Conservation (phyloP, 73 alveolate genomes). For the Paramecium caudatum region DNA sequence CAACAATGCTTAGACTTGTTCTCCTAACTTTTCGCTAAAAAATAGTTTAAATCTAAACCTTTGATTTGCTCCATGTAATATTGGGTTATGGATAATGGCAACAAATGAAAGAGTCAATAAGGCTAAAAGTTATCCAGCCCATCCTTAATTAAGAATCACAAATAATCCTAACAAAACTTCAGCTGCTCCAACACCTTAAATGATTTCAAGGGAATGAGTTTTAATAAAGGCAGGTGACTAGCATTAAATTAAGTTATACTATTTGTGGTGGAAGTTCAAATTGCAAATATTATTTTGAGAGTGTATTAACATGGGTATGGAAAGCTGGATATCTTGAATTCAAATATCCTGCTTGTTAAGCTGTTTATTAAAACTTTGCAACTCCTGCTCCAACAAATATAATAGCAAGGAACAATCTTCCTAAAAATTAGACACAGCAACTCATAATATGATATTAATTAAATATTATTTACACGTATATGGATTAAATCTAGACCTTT, state of each 20-base stretch:
- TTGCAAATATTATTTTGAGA: background rate
- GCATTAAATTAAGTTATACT: background rate
- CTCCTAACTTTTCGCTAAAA: background rate
- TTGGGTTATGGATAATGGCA: conserved; percentile 27
- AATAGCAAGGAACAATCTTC: conserved; percentile 10
- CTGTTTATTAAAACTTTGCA: background rate
- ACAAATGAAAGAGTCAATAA: conserved; percentile 4
- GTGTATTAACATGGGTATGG: background rate
- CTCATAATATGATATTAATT: conserved; percentile 13
- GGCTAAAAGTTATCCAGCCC: conserved; percentile 41
- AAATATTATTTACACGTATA: conserved; percentile 33
- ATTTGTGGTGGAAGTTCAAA: conserved; percentile 11
- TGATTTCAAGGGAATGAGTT: background rate
- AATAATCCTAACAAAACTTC: background rate
- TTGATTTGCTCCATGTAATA: background rate
- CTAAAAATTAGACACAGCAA: background rate
- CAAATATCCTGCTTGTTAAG: background rate
- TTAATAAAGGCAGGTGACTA: background rate
- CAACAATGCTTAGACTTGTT: conserved; percentile 32
- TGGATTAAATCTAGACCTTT: too few species aligned
- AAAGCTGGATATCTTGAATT: conserved; percentile 13
- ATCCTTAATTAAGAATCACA: conserved; percentile 22
- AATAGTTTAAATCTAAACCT: background rate
- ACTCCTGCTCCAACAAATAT: conserved; percentile 51
- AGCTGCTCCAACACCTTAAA: conserved; percentile 14